A percentile compares a stretch with the other conserved stretches of the same genome.
phyloP scores from a whole-genome alignment of 768 basidiomycete genomes.

The Auriscalpium microsporum region DNA sequence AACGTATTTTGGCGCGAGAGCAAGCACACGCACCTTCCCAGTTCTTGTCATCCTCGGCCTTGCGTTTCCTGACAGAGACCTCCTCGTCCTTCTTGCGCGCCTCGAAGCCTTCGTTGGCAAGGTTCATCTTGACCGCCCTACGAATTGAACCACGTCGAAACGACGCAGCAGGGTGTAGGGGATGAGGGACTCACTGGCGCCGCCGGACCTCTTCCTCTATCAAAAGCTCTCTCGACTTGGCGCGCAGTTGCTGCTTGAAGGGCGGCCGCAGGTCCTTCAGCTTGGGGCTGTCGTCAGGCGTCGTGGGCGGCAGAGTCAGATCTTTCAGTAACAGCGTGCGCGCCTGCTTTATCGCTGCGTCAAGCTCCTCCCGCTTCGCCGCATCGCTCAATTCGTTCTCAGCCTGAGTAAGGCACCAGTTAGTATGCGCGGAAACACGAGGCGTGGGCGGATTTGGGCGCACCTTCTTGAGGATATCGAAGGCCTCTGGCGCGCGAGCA shows the following conservation, averaged over 20 bases:
- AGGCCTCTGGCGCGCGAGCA: slow-evolving; percentile 81
- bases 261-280: slow-evolving; percentile 49
- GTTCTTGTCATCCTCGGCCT: slow-evolving; percentile 76
- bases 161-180: neutral
- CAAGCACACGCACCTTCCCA: slow-evolving; percentile 68
- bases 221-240: slow-evolving; percentile 73
- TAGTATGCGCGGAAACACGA: neutral
- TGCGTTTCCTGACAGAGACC: slow-evolving; percentile 65
- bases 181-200: slow-evolving; percentile 52
- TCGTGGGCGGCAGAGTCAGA: slow-evolving; percentile 51
- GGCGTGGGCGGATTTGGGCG: neutral
- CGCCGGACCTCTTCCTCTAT: slow-evolving; percentile 86
- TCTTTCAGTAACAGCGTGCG: slow-evolving; percentile 58
- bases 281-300: slow-evolving; percentile 48
- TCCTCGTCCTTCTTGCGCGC: slow-evolving; percentile 93
- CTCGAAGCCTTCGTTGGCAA: slow-evolving; percentile 87
- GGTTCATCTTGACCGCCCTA: slow-evolving; percentile 83
- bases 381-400: slow-evolving; percentile 77
- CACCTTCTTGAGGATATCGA: slow-evolving; percentile 91
- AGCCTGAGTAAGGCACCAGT: slow-evolving; percentile 42
- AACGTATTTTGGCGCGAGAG: too few relatives aligned
- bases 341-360: slow-evolving; percentile 71
- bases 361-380: slow-evolving; percentile 71
- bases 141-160: slow-evolving; percentile 2
- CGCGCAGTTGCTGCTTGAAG: slow-evolving; percentile 57